A percentile compares a stretch with the other conserved stretches of the same genome.
phyloP scores from a whole-genome alignment of 805 yeast species.

The Starmerella apis region DNA sequence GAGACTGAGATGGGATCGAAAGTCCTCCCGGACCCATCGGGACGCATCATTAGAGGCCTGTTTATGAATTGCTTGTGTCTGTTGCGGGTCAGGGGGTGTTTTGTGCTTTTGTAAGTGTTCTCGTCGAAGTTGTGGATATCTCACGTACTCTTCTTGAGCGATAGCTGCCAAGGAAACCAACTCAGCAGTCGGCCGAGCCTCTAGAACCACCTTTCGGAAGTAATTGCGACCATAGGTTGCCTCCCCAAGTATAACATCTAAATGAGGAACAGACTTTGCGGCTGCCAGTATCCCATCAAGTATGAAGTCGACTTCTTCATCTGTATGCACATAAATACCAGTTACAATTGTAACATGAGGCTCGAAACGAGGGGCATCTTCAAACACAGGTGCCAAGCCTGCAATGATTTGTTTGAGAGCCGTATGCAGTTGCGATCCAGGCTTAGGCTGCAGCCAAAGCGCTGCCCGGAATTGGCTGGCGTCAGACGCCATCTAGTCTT shows the following conservation, averaged over 20 bases:
- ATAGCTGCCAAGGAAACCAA: slow-evolving; percentile 42
- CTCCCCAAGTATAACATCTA: slow-evolving; percentile 36
- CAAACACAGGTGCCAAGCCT: slow-evolving; percentile 61
- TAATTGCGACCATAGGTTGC: slow-evolving; percentile 41
- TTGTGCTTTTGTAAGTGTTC: slow-evolving; percentile 7
- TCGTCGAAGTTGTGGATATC: slow-evolving; percentile 23
- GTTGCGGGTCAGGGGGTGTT: slow-evolving; percentile 20
- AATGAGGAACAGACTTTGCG: slow-evolving; percentile 34
- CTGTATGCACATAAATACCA: slow-evolving; percentile 41
- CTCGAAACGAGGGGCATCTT: slow-evolving; percentile 55
- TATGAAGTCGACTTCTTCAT: slow-evolving; percentile 49
- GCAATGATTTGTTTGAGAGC: slow-evolving; percentile 48
- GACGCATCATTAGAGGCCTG: slow-evolving; percentile 40
- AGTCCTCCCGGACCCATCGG: slow-evolving; percentile 49
- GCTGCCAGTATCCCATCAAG: slow-evolving; percentile 54
- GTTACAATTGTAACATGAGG: slow-evolving; percentile 73
- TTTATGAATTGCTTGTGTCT: slow-evolving; percentile 21
- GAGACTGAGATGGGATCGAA: slow-evolving; percentile 62
- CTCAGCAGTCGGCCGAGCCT: slow-evolving; percentile 38
- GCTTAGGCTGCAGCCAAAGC: slow-evolving; percentile 66
- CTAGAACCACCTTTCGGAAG: slow-evolving; percentile 47
- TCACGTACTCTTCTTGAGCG: slow-evolving; percentile 32
- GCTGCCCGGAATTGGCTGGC: slow-evolving; percentile 30
- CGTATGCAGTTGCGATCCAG: slow-evolving; percentile 44
- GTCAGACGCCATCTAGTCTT: slow-evolving; percentile 1